Evolutionary conservation across 306 rosid genomes (phyloP), one percentile per base, ranked within the genome.

Genomic region (Pyrus communis): DNA sequence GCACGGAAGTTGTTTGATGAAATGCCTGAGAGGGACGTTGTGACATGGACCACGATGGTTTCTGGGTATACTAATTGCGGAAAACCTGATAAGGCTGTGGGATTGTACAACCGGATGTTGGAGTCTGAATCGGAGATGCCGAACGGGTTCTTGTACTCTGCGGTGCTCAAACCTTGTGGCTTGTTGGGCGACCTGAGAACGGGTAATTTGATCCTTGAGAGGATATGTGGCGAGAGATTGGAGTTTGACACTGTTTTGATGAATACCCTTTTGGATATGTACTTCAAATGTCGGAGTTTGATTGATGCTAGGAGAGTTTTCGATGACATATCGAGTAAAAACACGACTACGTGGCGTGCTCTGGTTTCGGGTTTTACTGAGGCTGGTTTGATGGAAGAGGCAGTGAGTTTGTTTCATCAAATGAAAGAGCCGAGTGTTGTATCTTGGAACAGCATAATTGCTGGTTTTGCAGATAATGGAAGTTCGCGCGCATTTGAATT

Each of bases 241-340:
- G 86, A 83, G 78, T 82, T 61, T 77, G 98, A 94, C 75, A 84
- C 84, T 42, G 92, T 88, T 85, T 73, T 94, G 87, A 86, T 92
- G 97, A 94, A 94, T 82, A 79, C 90, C 52, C 93, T 90, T 66
- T 80, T 94, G 95, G 97, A 92, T 69, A 89, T 94, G 98, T 92
- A 84, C 63, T 87, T 90, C 65, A 94, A 90, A 85, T 90, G 97
- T 88, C 91, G 92, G 67, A 88, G 79, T 79, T 83, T 90, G 91
- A 70, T 73, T 42, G 87, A 84, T 67, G 97, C 98, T 5, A 68
- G 74, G 69, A 83, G 63, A 49, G 95, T 90, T 73, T 94, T 94
- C 57, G 43, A 75, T 69, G 79, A 76, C 72, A 84, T 83, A 52
- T 78, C 72, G 18, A 38, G 71, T 75, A 84, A 85, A 69, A 90